Percentiles rank a stretch among this genome's conserved stretches.
Evolutionary conservation across 78 protist species (phyloP).

Genomic region (Fonticula alba): DNA sequence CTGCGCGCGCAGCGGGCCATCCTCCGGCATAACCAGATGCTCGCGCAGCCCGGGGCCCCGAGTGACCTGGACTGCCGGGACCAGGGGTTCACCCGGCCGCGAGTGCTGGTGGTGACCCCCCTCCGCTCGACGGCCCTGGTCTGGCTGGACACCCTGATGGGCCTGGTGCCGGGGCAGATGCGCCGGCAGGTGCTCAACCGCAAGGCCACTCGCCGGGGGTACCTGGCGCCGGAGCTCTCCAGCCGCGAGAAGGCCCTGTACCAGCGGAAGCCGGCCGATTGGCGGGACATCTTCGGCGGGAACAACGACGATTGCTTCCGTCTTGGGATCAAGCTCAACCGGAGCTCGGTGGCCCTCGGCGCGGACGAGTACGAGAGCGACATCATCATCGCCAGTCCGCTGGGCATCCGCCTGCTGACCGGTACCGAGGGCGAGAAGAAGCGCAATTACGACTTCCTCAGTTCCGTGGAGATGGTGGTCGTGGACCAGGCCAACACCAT

Average conservation of each 20-base stretch:
- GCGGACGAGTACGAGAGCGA: constrained; percentile 30
- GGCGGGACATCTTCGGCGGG: constrained; percentile 27
- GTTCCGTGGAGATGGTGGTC: constrained; percentile 45
- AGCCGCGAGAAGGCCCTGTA: too few relatives aligned
- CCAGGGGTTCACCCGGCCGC: constrained; percentile 24
- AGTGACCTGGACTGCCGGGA: background rate
- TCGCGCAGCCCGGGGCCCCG: too few relatives aligned
- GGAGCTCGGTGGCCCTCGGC: constrained; percentile 21
- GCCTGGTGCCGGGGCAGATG: background rate
- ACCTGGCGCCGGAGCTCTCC: background rate
- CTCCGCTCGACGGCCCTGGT: too few relatives aligned
- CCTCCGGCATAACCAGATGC: too few relatives aligned
- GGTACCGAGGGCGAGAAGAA: constrained; percentile 28
- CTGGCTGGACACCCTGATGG: background rate
- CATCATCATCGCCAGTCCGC: constrained; percentile 60
- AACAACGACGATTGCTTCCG: constrained; percentile 45
- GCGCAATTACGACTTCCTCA: constrained; percentile 41
- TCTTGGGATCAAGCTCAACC: constrained; percentile 28
- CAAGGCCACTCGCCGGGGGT: background rate
- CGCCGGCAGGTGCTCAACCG: background rate
- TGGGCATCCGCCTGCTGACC: constrained; percentile 42
- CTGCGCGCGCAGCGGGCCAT: too few relatives aligned
- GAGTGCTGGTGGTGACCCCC: constrained; percentile 13
- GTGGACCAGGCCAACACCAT: constrained; percentile 37
- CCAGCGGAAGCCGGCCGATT: constrained; percentile 7